Base-by-base conservation (phyloP, 2,329 filamentous ascomycete species). In the Neopestalotiopsis sp. region DNA sequence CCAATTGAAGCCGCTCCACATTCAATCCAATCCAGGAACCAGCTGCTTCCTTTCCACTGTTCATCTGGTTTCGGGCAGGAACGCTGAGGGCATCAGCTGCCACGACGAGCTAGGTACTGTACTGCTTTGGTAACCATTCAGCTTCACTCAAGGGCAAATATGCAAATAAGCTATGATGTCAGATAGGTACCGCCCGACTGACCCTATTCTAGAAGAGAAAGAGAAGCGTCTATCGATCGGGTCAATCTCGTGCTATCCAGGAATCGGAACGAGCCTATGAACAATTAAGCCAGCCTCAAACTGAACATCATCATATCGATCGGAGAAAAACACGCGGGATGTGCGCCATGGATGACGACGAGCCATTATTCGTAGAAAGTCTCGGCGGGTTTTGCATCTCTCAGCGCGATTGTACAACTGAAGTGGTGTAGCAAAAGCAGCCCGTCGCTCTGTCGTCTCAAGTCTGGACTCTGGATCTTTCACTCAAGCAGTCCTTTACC, bases 231-330 rank as follows among this genome's bases (percentile, higher is more conserved):
- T 17, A n/a, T 53, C 45, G 45, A 53, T 53, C 45, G 45, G 45
- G 45, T 38, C 45, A 53, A 53, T 53, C 45, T 53, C 45, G 45
- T n/a, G 24, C 45, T 53, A 17, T 17, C 45, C 14, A 53, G 45
- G 45, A 53, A 53, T 53, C 45, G 45, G 45, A 53, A 53, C n/a
- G 45, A 53, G 45, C 17, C 45, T 53, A 53, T 53, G 45, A 53
- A 17, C 45, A 53, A 53, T 53, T 53, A 53, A n/a, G 45, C 17
- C 45, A 53, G 45, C 45, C 45, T 53, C 45, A 10, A 6, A 53
- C 5, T 17, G 45, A 53, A n/a, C 7, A 53, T 53, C 45, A 53
- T 53, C n/a, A 53, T 53, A n/a, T 53, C 45, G 34, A n/a, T 53
- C 45, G 45, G 45, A 53, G 45, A 53, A 53, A 53, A 53, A 53